Base-by-base conservation (phyloP, 2,329 filamentous ascomycete genomes). In the Aschersonia sp. region DNA sequence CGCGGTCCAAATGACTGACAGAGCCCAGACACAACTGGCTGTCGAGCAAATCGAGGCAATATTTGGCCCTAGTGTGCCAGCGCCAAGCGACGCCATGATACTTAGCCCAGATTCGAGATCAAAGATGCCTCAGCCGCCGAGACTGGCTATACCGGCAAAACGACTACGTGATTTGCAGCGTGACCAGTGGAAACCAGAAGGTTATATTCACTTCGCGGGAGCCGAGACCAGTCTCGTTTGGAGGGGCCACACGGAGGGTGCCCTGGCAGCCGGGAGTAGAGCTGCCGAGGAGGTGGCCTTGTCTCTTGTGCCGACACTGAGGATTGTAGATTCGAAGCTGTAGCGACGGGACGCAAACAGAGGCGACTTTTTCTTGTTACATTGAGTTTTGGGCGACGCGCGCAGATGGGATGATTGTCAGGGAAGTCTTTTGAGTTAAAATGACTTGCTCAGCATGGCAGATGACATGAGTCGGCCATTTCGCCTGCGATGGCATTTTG, bases 181-280 rank as follows among this genome's bases (percentile, higher is more conserved):
- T 4, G 53, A 55, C 44, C 53, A 55, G 43, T 56, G 54, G 56
- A 42, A 35, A n/a, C 35, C 50, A 0, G 52, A 57, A 28, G 54
- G 47, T 5, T 45, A 30, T 12, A n/a, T 58, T 6, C 53, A 55
- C 42, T 57, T 57, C 43, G 51, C 51, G 5, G 55, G 53, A 31
- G 50, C 54, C 1, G 53, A 56, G 31, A 51, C 54, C 4, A 54
- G 53, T n/a, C 48, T 42, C 31, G 46, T 54, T 2, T 56, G 52
- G 54, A 51, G 48, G n/a, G 55, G 56, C 5, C 53, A 56, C 28
- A 40, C 52, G 7, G 56, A 58, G 44, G 55, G 56, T 7, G 53
- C 53, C 1, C 41, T 58, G 43, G 51, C 49, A 29, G 50, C 56
- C 4, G 55, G 52, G 3, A 50, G 51, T 20, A 49, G 51, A n/a